Evolutionary conservation across 169 alveolate genomes (phyloP).

Genomic region (Plasmodium chabaudi): DNA sequence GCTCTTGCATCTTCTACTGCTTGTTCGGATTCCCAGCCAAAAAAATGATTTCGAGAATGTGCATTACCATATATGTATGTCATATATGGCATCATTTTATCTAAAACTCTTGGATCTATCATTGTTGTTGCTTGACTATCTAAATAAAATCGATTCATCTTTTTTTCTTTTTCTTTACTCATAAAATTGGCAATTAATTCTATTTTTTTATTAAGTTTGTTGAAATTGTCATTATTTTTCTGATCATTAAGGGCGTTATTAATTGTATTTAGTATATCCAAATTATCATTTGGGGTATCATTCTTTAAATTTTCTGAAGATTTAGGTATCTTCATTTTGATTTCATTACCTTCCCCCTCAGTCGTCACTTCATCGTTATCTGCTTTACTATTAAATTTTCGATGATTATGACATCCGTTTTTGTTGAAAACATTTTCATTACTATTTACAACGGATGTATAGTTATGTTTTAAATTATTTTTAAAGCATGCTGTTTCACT

Average conservation of each 20-base stretch:
- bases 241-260: neutral
- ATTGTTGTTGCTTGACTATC: constrained; percentile 99
- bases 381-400: neutral
- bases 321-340: neutral
- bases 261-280: neutral
- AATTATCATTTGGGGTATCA: neutral
- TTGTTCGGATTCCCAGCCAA: constrained; percentile 97
- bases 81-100: constrained; percentile 97
- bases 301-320: neutral
- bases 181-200: constrained; percentile 9
- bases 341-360: neutral
- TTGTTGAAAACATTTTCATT: neutral
- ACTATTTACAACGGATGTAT: neutral
- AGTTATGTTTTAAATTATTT: neutral
- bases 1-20: constrained; percentile 95
- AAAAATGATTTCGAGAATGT: constrained; percentile 96
- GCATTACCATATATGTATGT: constrained; percentile 97
- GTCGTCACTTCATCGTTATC: no score
- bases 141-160: constrained; percentile 86
- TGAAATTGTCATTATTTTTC: neutral
- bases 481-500: constrained; percentile 10
- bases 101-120: constrained; percentile 98
- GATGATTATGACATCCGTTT: neutral
- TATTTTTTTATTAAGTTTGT: neutral
- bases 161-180: constrained; percentile 45